These are phyloP conservation scores for Alternaria postmessia DNA, from an alignment of 2,329 filamentous ascomycete species.

Conservation along the genomic window DNA sequence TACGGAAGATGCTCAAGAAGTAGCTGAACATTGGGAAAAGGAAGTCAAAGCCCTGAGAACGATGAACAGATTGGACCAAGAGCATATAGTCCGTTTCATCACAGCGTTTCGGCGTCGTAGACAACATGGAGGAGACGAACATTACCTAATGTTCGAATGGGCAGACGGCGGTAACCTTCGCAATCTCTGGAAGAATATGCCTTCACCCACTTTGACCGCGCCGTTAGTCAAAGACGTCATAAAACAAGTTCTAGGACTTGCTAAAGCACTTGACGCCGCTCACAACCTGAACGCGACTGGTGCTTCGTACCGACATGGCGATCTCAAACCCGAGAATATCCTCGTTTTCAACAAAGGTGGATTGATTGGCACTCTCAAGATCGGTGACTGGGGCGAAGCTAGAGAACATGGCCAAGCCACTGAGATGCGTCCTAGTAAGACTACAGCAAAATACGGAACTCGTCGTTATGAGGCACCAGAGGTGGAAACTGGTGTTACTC, in stretches of 20 bases:
- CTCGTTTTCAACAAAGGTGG: conserved; percentile 31
- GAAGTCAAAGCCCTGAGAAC: conserved; percentile 21
- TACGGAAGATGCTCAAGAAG: conserved; percentile 5
- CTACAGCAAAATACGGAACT: conserved; percentile 19
- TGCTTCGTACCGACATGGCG: conserved; percentile 36
- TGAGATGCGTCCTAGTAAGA: conserved; percentile 10
- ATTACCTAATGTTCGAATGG: conserved; percentile 35
- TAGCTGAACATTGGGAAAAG: conserved; percentile 15
- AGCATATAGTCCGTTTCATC: conserved; percentile 27
- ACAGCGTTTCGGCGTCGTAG: conserved; percentile 21
- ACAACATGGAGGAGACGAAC: not conserved
- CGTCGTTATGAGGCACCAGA: conserved; percentile 29
- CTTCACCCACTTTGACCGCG: conserved; percentile 11
- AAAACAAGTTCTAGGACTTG: conserved; percentile 25
- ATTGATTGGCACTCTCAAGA: conserved; percentile 22
- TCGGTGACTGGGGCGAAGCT: conserved; percentile 27
- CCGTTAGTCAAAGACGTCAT: conserved; percentile 5
- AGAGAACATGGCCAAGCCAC: conserved; percentile 12
- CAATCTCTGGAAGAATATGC: conserved; percentile 21
- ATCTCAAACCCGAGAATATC: conserved; percentile 52
- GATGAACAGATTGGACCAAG: conserved; percentile 25
- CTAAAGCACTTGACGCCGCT: conserved; percentile 25
- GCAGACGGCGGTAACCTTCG: conserved; percentile 31
- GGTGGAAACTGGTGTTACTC: not conserved
- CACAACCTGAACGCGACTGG: conserved; percentile 16